These are phyloP conservation scores for Rhizoctonia solani DNA, from an alignment of 1,284 basidiomycete species.

Conservation along the genomic window DNA sequence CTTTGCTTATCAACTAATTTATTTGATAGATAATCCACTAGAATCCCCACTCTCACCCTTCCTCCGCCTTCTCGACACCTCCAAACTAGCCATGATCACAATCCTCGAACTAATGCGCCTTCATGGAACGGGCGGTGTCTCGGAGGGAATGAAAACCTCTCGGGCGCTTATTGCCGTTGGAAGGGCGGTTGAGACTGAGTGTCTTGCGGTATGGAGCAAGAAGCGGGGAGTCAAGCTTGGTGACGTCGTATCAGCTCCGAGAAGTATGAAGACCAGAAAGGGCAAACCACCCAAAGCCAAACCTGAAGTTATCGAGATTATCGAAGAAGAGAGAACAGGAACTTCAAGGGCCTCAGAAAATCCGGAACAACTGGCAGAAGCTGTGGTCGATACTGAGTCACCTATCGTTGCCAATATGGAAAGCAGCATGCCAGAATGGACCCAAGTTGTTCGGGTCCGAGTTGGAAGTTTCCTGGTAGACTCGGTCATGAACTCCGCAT, in stretches of 20 bases:
- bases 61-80: conserved; percentile 72
- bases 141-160: conserved; percentile 89
- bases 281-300: background rate
- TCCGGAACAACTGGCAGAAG: background rate
- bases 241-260: background rate
- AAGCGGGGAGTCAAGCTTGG: background rate
- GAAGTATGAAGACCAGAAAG: background rate
- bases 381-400: conserved; percentile 46
- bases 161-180: conserved; percentile 84
- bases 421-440: conserved; percentile 74
- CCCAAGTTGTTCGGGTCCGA: conserved; percentile 72
- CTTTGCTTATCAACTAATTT: conserved; percentile 8
- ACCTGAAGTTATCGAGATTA: background rate
- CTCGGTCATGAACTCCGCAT: conserved; percentile 81
- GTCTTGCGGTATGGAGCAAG: conserved; percentile 58
- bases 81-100: conserved; percentile 85
- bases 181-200: conserved; percentile 84
- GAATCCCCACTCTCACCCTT: conserved; percentile 58
- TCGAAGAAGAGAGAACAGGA: background rate
- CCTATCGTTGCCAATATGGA: no score
- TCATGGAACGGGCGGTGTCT: conserved; percentile 74
- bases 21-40: conserved; percentile 37
- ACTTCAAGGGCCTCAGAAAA: background rate
- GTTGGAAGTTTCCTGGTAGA: conserved; percentile 86
- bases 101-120: conserved; percentile 91